phyloP scores from a whole-genome alignment of 164 flowering plant genomes.

The Dillenia suffruticosa region DNA sequence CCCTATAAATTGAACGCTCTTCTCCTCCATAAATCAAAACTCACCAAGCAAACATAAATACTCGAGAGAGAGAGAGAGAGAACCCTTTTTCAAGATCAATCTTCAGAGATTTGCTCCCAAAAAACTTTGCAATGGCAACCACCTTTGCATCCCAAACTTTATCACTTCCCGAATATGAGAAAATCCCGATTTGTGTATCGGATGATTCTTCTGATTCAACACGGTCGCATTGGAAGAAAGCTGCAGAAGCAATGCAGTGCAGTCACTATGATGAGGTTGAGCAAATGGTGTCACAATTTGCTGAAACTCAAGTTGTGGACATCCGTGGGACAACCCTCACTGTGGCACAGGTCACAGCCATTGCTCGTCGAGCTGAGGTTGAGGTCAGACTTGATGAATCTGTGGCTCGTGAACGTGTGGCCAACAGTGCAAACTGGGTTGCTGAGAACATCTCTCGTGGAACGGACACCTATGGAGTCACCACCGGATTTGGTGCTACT shows the following conservation, averaged over 20 bases:
- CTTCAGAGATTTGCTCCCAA: not conserved
- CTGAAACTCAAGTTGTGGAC: conserved; percentile 21
- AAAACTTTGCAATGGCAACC: conserved; percentile 1
- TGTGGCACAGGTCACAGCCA: conserved; percentile 44
- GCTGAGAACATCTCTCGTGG: conserved; percentile 26
- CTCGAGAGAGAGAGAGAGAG: not conserved
- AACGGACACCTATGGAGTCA: conserved; percentile 30
- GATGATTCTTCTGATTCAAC: conserved; percentile 8
- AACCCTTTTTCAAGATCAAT: not conserved
- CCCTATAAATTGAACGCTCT: not conserved
- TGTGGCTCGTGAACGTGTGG: conserved; percentile 23
- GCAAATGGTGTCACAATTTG: conserved; percentile 34
- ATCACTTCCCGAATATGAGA: conserved; percentile 13
- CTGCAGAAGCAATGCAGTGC: conserved; percentile 31
- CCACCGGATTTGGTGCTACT: conserved; percentile 41
- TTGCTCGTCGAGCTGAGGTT: conserved; percentile 32
- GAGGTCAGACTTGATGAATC: conserved; percentile 21
- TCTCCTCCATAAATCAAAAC: not conserved
- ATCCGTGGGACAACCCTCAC: conserved; percentile 43
- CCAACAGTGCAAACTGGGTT: conserved; percentile 30
- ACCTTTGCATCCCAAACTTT: conserved; percentile 14
- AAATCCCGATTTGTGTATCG: conserved; percentile 10
- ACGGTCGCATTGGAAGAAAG: conserved; percentile 42
- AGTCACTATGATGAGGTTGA: conserved; percentile 43
- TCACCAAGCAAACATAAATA: not conserved